These are phyloP conservation scores for Gaeumannomyces sp. DNA, from an alignment of 2,329 filamentous ascomycete species.

Conservation along the genomic window DNA sequence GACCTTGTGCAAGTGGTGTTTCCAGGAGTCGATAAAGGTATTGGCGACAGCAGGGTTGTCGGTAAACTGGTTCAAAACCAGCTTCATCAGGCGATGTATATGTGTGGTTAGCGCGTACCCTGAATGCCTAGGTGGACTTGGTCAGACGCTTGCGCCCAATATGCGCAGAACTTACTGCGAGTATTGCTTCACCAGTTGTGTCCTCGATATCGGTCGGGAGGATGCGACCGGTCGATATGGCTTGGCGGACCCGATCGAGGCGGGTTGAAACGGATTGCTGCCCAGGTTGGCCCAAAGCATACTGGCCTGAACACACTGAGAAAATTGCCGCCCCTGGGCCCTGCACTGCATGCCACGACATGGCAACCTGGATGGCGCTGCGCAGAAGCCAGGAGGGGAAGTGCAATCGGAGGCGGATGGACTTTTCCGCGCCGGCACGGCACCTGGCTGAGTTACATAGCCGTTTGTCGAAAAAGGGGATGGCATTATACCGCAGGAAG, in stretches of 20 bases:
- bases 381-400: neutral
- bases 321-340: neutral
- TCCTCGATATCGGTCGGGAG: neutral
- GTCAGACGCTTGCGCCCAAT: no score
- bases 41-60: no score
- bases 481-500: neutral
- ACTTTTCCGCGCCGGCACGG: neutral
- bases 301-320: neutral
- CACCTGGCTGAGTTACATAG: neutral
- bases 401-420: neutral
- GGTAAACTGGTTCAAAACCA: no score
- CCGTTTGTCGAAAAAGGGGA: neutral
- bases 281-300: neutral
- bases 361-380: neutral
- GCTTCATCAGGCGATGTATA: no score
- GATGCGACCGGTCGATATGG: neutral
- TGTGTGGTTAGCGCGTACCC: no score
- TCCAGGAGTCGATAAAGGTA: no score
- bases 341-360: neutral
- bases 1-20: no score
- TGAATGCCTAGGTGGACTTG: no score
- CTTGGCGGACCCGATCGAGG: neutral
- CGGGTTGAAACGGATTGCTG: neutral
- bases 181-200: neutral
- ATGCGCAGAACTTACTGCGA: neutral